Evolutionary conservation across 352 stramenopile species (phyloP), one percentile per base, ranked within the genome.

Genomic region (Pythium apleroticum): DNA sequence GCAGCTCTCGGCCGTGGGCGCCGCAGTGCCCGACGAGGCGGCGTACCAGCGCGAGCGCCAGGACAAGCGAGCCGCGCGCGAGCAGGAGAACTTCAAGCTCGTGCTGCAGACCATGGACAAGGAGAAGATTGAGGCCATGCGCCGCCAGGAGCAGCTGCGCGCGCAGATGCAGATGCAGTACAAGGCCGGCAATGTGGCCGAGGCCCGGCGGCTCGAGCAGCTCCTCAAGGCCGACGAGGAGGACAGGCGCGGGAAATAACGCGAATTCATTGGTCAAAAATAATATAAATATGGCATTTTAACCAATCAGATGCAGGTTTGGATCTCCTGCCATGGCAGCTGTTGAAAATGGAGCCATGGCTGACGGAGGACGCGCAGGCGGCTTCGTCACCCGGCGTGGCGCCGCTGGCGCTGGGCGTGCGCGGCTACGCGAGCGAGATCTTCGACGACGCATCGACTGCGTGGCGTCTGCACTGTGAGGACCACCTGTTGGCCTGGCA

Each of bases 81-180:
- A 94, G 52, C 70, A 87, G 62, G 80, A 88, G 22, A 83, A 96
- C 48, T 93, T 94, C 66, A 73, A 74, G 10, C 76, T 93, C 35
- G 74, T 90, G 43, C 52, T 94, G 69, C 79, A 92, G 72, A 86
- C 80, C 66, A 93, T 92, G 84, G 86, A 94, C 75, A 87, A 78
- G 52, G 69, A 84, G 52, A 96, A 96, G 74, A 87, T 93, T 63
- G 84, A 94, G 49, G 76, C 78, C 65, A 97, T 97, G 89, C 88
- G 88, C 15, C 67, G 81, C 24, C 87, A 95, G 74, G 86, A 96
- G 64, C 72, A 85, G 46, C 75, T 97, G 9, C 83, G 86, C 24
- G 74, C 85, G 19, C 73, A 97, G 71, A 96, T 97, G 88, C 89
- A 96, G 60, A 77, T 94, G 76, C 84, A 93, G 67, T 97, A 96